phyloP scores from a whole-genome alignment of 73 alveolate genomes.

The Vitrella brassicaformis region DNA sequence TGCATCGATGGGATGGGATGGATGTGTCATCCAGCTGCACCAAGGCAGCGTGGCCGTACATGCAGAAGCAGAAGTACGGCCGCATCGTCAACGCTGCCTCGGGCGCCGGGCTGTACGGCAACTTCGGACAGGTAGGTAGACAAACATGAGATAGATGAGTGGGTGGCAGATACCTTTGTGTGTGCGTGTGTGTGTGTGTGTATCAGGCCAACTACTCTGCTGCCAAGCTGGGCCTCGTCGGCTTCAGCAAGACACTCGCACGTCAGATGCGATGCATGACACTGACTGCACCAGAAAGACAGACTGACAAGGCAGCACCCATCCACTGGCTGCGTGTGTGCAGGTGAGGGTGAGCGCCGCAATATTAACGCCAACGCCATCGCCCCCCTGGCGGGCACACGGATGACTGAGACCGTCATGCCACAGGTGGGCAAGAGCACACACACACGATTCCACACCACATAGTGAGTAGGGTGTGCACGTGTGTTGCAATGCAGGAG shows the following conservation, averaged over 20 bases:
- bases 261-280: no score
- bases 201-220: slow-evolving; percentile 58
- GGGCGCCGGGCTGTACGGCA: slow-evolving; percentile 83
- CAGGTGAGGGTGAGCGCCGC: not conserved
- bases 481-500: not conserved
- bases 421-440: not conserved
- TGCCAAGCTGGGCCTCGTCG: slow-evolving; percentile 79
- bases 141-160: not conserved
- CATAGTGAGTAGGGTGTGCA: not conserved
- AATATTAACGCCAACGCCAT: slow-evolving; percentile 71
- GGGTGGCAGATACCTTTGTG: not conserved
- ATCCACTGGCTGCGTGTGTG: no score
- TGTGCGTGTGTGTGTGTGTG: not conserved
- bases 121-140: slow-evolving; percentile 53
- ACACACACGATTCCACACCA: not conserved
- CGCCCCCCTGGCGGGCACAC: slow-evolving; percentile 82
- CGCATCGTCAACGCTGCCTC: slow-evolving; percentile 77
- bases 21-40: slow-evolving; percentile 11
- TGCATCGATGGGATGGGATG: no score
- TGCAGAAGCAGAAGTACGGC: slow-evolving; percentile 58
- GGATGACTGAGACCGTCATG: slow-evolving; percentile 62
- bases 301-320: no score
- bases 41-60: slow-evolving; percentile 71
- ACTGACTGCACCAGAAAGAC: no score
- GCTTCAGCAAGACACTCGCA: slow-evolving; percentile 76